Evolutionary conservation across 345 rosid species (phyloP), one percentile per base, ranked within the genome.

Genomic region (Orychophragmus violaceus): DNA sequence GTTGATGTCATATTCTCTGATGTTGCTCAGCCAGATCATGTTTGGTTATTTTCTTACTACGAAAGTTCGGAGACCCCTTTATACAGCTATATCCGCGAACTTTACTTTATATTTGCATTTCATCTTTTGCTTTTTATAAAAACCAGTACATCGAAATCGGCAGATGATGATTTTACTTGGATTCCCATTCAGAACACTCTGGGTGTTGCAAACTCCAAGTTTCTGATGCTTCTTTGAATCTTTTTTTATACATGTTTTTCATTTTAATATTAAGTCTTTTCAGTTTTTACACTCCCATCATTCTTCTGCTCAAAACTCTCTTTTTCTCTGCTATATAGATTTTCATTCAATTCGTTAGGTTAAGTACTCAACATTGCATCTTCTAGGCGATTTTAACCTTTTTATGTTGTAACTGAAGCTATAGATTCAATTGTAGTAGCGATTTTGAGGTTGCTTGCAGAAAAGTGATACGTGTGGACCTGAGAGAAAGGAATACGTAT

Each of bases 1-100:
- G 98, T 95, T 45, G 99, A 95, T 85, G 97, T 95, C 10, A 86
- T 95, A 45, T 95, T 91, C 77, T 89, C 99, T 30, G 99, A 95
- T 84, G 98, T 95, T 83, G 98, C 99, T 35, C 99, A 95, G 62
- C 99, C 99, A 0, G 96, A 91, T 78, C 94, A 95, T 96, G 99
- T 95, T 66, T 82, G 78, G 53, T 18, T 21, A 24, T 66, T 14
- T 32, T 1, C 57, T 5, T 4, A 16, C 28, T 48, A 24, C 8
- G 8, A 24, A 7, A 50, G 13, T 50, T 23, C 0, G 1, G 12
- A 18, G 19, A 6, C 12, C 2, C n/a, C 1, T 12, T 37, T 37
- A 16, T 36, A 10, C 13, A 3, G 1, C 5, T 44, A 9, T 30
- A 8, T 64, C 2, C 14, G 10, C 22, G 2, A 13, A 19, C 1